These are phyloP conservation scores for Xerocomellus chrysenteron DNA, from an alignment of 768 basidiomycete species.

Conservation along the genomic window DNA sequence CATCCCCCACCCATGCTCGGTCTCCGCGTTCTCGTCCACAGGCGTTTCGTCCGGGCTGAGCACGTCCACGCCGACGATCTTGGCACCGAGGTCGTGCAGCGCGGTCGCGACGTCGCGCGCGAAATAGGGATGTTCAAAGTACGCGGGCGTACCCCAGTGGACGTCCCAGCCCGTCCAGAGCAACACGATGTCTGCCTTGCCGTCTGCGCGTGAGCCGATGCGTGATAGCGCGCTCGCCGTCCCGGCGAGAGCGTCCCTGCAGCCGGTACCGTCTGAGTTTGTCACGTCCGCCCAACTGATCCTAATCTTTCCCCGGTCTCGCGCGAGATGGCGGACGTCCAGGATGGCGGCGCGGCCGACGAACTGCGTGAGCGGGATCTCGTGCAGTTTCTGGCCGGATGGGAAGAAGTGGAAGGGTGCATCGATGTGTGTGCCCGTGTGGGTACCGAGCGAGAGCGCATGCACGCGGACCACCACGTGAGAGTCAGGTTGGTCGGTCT, in stretches of 20 bases:
- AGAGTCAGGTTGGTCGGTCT: not conserved
- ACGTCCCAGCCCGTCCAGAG: conserved; percentile 70
- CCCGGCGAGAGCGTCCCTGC: not conserved
- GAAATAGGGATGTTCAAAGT: conserved; percentile 67
- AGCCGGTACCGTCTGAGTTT: not conserved
- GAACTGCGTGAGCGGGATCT: conserved; percentile 53
- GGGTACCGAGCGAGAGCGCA: conserved; percentile 56
- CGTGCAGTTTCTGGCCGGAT: conserved; percentile 55
- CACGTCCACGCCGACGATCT: conserved; percentile 61
- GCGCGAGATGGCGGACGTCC: conserved; percentile 47
- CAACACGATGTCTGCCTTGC: conserved; percentile 44
- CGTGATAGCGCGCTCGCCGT: not conserved
- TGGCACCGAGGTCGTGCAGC: conserved; percentile 51
- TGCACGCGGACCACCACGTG: conserved; percentile 25
- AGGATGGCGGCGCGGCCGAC: conserved; percentile 55
- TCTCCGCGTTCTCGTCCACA: conserved; percentile 8
- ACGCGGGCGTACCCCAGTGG: conserved; percentile 48
- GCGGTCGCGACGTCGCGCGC: conserved; percentile 48
- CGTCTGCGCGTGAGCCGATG: conserved; percentile 27
- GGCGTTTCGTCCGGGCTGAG: conserved; percentile 67
- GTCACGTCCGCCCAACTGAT: conserved; percentile 51
- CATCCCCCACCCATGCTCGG: conserved; percentile 41
- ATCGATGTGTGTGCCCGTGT: conserved; percentile 80
- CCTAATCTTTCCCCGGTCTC: conserved; percentile 46
- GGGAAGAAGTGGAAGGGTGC: conserved; percentile 72